Evolutionary conservation across 768 basidiomycete genomes (phyloP), one percentile per base, ranked within the genome.

Genomic region (Piloderma croceum): DNA sequence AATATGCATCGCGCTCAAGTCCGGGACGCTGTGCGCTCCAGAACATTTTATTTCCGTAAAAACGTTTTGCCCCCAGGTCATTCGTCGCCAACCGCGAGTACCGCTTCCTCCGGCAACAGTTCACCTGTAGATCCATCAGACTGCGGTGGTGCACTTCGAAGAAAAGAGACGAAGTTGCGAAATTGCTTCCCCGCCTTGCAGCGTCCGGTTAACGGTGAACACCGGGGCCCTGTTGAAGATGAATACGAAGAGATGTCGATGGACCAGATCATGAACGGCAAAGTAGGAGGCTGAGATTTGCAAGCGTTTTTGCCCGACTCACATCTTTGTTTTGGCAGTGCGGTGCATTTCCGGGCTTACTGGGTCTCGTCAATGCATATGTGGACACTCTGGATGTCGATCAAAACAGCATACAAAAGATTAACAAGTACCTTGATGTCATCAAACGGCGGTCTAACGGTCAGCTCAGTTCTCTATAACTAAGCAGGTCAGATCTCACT

Each of bases 171-270:
- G 53, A 78, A 73, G 48, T 53, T 89, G 56, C 67, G 72, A 24
- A 90, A 88, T 50, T 87, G 84, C 57, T 90, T 83, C 56, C 77
- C 77, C 3, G 68, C 72, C 12, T 61, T 70, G 1, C 81, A 81
- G n/a, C 58, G 64, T 3, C 74, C 71, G 2, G 70, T 73, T 32
- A 60, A 71, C 29, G 79, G 72, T 7, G 46, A 50, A 17, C 49
- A 59, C 27, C 55, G 55, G 34, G 62, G 62, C 7, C 70, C 76
- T 0, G 68, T 91, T 5, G 77, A 83, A 25, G 79, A 89, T 6
- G 92, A 97, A 60, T 93, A 90, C 47, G 89, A 82, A 51, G 90
- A 94, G 58, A 92, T 94, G 83, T 77, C 85, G 0, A 74, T 97
- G 60, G 68, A 89, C 45, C 90, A 97, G 63, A 88, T 98, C 37